These are phyloP conservation scores for Tephrocybe rancida DNA, from an alignment of 768 basidiomycete species.

Conservation along the genomic window DNA sequence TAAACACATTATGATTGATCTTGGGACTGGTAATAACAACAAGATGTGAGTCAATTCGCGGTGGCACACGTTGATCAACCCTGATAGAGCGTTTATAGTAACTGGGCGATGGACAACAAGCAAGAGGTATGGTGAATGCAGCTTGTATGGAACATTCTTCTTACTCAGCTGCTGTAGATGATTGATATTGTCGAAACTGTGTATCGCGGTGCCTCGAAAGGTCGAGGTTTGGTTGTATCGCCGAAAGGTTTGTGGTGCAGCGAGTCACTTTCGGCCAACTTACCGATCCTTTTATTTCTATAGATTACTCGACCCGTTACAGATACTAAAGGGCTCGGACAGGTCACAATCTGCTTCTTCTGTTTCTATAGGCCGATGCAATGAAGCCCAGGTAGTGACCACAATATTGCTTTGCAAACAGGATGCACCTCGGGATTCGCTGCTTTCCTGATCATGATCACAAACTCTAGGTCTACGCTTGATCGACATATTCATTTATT, in stretches of 20 bases:
- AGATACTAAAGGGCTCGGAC: slow-evolving; percentile 35
- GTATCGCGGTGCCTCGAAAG: slow-evolving; percentile 96
- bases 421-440: too few species aligned
- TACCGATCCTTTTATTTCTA: not conserved
- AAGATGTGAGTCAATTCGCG: slow-evolving; percentile 77
- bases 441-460: too few species aligned
- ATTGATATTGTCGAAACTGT: slow-evolving; percentile 99
- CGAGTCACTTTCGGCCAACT: not conserved
- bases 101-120: slow-evolving; percentile 99
- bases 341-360: too few species aligned
- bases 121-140: slow-evolving; percentile 70
- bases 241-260: slow-evolving; percentile 69
- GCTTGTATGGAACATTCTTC: not conserved
- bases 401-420: too few species aligned
- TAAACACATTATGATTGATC: slow-evolving; percentile 99
- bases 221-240: slow-evolving; percentile 95
- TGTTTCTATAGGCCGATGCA: too few species aligned
- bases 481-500: too few species aligned
- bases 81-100: slow-evolving; percentile 50
- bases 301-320: slow-evolving; percentile 50
- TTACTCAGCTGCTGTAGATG: slow-evolving; percentile 50
- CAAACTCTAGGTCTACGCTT: too few species aligned
- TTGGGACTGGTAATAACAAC: slow-evolving; percentile 99
- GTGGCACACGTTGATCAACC: not conserved
- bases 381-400: too few species aligned